A percentile compares a stretch with the other conserved stretches of the same genome.
These are phyloP conservation scores for Lodderomyces beijingensis DNA, from an alignment of 1,139 yeast genomes.

Conservation along the genomic window DNA sequence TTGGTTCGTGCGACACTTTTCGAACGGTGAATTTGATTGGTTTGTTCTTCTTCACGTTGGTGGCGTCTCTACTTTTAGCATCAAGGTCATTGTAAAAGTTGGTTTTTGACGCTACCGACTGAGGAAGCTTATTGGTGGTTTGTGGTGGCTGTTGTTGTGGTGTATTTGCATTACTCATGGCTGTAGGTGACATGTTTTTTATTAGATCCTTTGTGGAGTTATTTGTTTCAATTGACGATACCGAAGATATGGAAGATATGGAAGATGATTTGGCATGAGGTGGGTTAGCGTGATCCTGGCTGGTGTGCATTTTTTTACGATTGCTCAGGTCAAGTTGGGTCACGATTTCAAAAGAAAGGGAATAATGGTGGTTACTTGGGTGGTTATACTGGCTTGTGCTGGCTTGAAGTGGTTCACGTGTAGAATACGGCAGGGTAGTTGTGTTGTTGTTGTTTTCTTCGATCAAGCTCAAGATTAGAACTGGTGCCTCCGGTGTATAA, in stretches of 20 bases:
- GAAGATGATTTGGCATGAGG: conserved; percentile 5
- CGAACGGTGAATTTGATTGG: conserved; percentile 42
- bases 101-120: conserved; percentile 12
- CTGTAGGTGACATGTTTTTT: conserved; percentile 22
- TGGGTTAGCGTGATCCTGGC: too few species aligned
- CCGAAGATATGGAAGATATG: conserved; percentile 21
- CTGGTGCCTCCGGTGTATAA: too few species aligned
- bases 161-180: conserved; percentile 6
- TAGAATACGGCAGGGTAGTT: too few species aligned
- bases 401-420: too few species aligned
- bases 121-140: conserved; percentile 6
- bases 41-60: conserved; percentile 14
- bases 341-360: too few species aligned
- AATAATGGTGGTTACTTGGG: too few species aligned
- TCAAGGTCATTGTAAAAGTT: conserved; percentile 10
- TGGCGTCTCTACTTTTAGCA: not conserved
- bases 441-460: too few species aligned
- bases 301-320: too few species aligned
- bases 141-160: not conserved
- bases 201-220: conserved; percentile 31
- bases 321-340: too few species aligned
- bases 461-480: too few species aligned
- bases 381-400: too few species aligned
- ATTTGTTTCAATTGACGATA: conserved; percentile 25
- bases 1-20: conserved; percentile 36